Evolutionary conservation across 129 eudicot genomes (phyloP), one percentile per base, ranked within the genome.

Genomic region (Scalesia atractyloides): DNA sequence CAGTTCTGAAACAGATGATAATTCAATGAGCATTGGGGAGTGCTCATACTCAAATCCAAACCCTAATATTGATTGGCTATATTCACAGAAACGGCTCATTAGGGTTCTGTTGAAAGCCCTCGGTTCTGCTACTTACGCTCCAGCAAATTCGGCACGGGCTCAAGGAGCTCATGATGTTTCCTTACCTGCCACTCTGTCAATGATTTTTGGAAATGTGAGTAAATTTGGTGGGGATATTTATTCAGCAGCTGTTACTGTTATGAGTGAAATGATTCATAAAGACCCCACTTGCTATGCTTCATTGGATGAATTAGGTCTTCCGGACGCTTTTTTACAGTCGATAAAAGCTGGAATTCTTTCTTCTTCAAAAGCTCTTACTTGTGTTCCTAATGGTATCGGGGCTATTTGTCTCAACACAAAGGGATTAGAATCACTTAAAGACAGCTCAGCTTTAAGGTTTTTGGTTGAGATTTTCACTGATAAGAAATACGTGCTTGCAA

Each of bases 251-350:
- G 99, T 91, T 72, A 95, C 99, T 62, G 88, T 95, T 34, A 95
- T 95, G 99, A 90, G 94, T 73, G 99, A 95, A 81, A 86, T 91
- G 80, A 92, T 95, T 72, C 99, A 95, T 74, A 95, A 91, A 81
- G 99, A 95, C 76, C 99, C 99, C 4, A 95, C 99, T 11, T 86
- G 94, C 78, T 95, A 84, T 63, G 78, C 84, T 81, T 82, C 82
- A 36, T 79, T 95, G 82, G 90, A 88, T 78, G 99, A 90, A 59
- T 78, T 83, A 81, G 99, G 97, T 62, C 99, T 95, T 72, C 97
- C 99, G 1, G 77, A 83, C 63, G 92, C 97, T 3, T 95, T 95
- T 73, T 61, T 95, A 18, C 79, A 83, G 17, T 95, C 99, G 1
- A 83, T 95, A 62, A 86, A 56, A 58, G 83, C 89, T 68, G 97